These are phyloP conservation scores for Leucocoprinus birnbaumii DNA, from an alignment of 768 basidiomycete species.

Conservation along the genomic window DNA sequence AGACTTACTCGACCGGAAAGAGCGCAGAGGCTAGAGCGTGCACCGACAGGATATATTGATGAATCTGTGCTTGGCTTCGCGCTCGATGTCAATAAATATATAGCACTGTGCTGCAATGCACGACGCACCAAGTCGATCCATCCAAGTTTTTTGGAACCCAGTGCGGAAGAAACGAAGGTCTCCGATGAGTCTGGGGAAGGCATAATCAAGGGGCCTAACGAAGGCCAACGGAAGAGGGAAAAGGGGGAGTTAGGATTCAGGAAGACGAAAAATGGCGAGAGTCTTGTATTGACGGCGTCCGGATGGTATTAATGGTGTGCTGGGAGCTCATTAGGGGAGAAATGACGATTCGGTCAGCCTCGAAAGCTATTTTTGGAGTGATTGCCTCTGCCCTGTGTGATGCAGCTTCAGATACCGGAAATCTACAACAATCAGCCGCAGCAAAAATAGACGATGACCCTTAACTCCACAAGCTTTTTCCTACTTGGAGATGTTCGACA, in stretches of 20 bases:
- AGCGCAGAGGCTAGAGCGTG: slow-evolving; percentile 25
- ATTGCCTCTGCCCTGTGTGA: background rate
- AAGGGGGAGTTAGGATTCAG: background rate
- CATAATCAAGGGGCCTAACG: background rate
- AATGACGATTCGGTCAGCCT: slow-evolving; percentile 8
- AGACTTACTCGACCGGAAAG: slow-evolving; percentile 24
- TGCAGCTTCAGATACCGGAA: background rate
- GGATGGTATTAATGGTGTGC: slow-evolving; percentile 5
- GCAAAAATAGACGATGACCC: background rate
- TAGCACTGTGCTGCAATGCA: background rate
- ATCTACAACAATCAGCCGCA: background rate
- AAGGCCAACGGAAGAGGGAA: background rate
- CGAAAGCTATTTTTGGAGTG: background rate
- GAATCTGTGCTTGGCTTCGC: slow-evolving; percentile 26
- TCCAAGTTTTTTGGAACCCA: background rate
- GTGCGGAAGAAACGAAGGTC: background rate
- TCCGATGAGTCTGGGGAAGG: slow-evolving; percentile 1
- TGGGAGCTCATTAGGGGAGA: slow-evolving; percentile 7
- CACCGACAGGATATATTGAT: slow-evolving; percentile 27
- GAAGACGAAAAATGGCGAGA: background rate
- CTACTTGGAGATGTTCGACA: too few relatives aligned
- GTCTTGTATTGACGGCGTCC: slow-evolving; percentile 6
- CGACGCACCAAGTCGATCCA: slow-evolving; percentile 13
- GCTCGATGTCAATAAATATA: background rate
- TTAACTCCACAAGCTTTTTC: background rate